Evolutionary conservation across 768 basidiomycete genomes (phyloP).

Genomic region (Dictyophora rubrovolvata): DNA sequence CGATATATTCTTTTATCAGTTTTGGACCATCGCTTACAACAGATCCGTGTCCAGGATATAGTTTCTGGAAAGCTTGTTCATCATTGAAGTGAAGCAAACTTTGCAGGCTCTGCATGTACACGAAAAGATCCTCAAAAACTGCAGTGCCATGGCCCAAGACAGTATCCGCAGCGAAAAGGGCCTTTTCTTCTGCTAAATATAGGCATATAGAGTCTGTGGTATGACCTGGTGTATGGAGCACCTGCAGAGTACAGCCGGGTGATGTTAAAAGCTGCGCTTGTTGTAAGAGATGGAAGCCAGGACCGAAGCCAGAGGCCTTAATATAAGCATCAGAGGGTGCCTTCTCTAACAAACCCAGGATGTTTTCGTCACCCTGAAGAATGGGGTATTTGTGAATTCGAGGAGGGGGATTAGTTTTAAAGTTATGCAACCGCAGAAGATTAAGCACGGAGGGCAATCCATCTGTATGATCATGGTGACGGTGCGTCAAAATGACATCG

Average conservation of each 20-base stretch:
- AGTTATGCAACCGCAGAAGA: conserved; percentile 55
- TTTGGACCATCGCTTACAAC: conserved; percentile 53
- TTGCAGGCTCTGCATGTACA: conserved; percentile 58
- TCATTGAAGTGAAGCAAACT: conserved; percentile 34
- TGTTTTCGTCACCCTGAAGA: conserved; percentile 25
- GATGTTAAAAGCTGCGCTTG: conserved; percentile 44
- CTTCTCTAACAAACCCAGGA: conserved; percentile 31
- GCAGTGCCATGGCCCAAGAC: conserved; percentile 86
- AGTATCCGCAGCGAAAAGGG: conserved; percentile 84
- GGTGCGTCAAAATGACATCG: conserved; percentile 87
- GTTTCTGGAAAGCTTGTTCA: conserved; percentile 25
- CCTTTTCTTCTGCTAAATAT: conserved; percentile 54
- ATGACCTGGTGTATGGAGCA: conserved; percentile 86
- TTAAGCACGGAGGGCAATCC: conserved; percentile 64
- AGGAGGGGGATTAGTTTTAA: conserved; percentile 49
- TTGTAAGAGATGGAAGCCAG: conserved; percentile 45
- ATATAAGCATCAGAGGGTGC: conserved; percentile 35
- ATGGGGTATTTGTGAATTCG: conserved; percentile 65
- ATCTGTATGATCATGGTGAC: conserved; percentile 78
- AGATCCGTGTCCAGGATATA: conserved; percentile 91
- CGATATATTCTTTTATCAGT: conserved; percentile 61
- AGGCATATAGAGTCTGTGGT: conserved; percentile 79
- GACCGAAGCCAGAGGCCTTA: conserved; percentile 27
- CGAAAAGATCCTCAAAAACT: conserved; percentile 73
- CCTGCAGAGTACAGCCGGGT: conserved; percentile 31